Base-by-base conservation (phyloP, 345 rosid genomes). In the Citrus trifoliata region DNA sequence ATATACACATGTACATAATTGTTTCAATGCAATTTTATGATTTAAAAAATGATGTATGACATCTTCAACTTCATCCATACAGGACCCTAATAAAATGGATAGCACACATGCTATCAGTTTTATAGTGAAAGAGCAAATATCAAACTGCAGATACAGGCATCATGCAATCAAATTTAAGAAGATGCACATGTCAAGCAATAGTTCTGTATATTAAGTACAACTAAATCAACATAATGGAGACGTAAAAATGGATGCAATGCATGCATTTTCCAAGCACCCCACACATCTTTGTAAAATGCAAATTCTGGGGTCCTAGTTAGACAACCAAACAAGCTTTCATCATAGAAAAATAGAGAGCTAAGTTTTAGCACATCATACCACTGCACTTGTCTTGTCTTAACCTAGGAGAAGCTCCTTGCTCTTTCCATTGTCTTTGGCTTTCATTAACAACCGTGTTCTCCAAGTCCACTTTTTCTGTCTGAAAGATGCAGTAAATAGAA, bases 401-500 rank as follows among this genome's bases (percentile, higher is more conserved):
- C n/a, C 55, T 66, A 12, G 61, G 59, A 1, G 69, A 72, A 22
- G 64, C 28, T 22, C 30, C 76, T 30, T 62, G 79, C 19, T 82
- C 71, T 27, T 78, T 69, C 35, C 40, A 53, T 24, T 79, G 82
- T 35, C 76, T 78, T 69, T 78, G 82, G 77, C 85, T 80, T 38
- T 83, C 86, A 73, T 83, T 80, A 59, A 83, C 81, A 4, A 83
- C 61, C 2, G 83, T 83, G 55, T 80, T 67, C 76, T 83, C 86
- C 75, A 83, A 27, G 24, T 83, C 86, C 3, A 83, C 83, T 40
- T 83, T 83, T 42, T 83, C 86, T 60, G 83, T 62, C 86, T 83
- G 40, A n/a, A 70, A 68, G 30, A 70, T 59, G 51, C 60, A 22
- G 56, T 53, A 48, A 10, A 65, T 51, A 66, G 19, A 76, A 14